Conservation (phyloP, 2,329 filamentous ascomycete species). For the Cryoendolithus antarcticus region DNA sequence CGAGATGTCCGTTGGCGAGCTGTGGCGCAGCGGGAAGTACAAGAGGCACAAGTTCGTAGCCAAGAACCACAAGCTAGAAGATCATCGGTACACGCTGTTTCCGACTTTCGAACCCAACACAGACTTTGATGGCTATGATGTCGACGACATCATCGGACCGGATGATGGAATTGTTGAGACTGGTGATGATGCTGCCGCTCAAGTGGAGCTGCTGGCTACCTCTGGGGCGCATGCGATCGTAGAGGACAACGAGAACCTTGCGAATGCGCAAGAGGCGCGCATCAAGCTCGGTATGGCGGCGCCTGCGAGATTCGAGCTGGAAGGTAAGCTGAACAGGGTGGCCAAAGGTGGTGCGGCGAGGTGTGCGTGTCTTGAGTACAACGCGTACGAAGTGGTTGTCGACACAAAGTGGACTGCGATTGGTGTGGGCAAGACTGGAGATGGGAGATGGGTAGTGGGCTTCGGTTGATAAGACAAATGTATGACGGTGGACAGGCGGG, state of each 20-base stretch:
- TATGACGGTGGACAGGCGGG: too few relatives aligned
- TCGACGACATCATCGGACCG: too few relatives aligned
- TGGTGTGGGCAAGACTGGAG: conserved; percentile 7
- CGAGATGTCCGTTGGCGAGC: conserved; percentile 7
- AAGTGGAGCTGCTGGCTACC: too few relatives aligned
- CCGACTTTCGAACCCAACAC: neutral
- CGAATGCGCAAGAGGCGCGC: too few relatives aligned
- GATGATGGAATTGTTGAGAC: too few relatives aligned
- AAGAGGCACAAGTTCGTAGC: conserved; percentile 5
- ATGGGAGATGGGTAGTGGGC: conserved; percentile 11
- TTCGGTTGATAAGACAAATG: neutral
- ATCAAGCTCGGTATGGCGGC: too few relatives aligned
- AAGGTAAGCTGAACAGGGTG: neutral
- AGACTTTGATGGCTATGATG: too few relatives aligned
- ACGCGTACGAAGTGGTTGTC: conserved; percentile 5
- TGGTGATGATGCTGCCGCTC: too few relatives aligned
- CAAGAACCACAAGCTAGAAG: neutral
- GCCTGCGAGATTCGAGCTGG: too few relatives aligned
- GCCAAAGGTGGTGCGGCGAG: neutral
- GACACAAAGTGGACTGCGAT: conserved; percentile 5
- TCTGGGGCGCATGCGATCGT: too few relatives aligned
- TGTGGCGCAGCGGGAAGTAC: conserved; percentile 11
- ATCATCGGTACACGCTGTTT: conserved; percentile 1
- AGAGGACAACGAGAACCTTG: neutral
- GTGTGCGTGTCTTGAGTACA: conserved; percentile 1